These are phyloP conservation scores for Boletus sp. DNA, from an alignment of 768 basidiomycete species.

Conservation along the genomic window DNA sequence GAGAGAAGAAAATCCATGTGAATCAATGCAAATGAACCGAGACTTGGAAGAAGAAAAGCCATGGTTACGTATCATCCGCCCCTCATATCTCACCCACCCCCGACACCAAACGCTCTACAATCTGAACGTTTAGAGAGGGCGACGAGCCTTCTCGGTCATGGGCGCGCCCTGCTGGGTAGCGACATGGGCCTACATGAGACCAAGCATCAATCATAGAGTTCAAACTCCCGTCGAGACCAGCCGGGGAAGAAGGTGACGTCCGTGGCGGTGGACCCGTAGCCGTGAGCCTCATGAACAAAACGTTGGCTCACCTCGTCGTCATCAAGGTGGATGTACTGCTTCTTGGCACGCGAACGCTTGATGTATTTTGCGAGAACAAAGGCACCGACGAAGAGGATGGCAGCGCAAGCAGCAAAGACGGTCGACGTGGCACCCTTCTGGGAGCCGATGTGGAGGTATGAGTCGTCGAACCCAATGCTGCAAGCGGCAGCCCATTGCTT, in stretches of 20 bases:
- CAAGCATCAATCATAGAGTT: constrained; percentile 5
- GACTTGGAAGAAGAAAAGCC: neutral
- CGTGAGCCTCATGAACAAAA: neutral
- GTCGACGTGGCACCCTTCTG: constrained; percentile 33
- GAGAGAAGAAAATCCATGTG: constrained; percentile 16
- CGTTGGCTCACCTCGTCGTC: constrained; percentile 36
- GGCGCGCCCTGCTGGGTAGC: constrained; percentile 17
- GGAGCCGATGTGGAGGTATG: constrained; percentile 32
- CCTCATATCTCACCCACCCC: neutral
- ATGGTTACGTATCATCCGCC: constrained; percentile 3
- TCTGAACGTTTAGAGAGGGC: constrained; percentile 20
- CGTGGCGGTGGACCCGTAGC: constrained; percentile 12
- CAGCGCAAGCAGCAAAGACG: constrained; percentile 34
- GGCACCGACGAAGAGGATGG: constrained; percentile 35
- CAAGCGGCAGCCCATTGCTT: constrained; percentile 45
- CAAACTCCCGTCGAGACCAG: constrained; percentile 5
- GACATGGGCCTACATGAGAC: constrained; percentile 16
- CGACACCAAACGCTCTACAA: neutral
- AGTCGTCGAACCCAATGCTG: constrained; percentile 32
- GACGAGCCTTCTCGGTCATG: constrained; percentile 30
- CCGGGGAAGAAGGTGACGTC: constrained; percentile 2
- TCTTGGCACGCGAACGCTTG: constrained; percentile 34
- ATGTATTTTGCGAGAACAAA: constrained; percentile 36
- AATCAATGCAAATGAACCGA: constrained; percentile 20
- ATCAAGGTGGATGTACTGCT: constrained; percentile 35